Evolutionary conservation across 345 rosid species (phyloP).

Genomic region (Anacardium occidentale): DNA sequence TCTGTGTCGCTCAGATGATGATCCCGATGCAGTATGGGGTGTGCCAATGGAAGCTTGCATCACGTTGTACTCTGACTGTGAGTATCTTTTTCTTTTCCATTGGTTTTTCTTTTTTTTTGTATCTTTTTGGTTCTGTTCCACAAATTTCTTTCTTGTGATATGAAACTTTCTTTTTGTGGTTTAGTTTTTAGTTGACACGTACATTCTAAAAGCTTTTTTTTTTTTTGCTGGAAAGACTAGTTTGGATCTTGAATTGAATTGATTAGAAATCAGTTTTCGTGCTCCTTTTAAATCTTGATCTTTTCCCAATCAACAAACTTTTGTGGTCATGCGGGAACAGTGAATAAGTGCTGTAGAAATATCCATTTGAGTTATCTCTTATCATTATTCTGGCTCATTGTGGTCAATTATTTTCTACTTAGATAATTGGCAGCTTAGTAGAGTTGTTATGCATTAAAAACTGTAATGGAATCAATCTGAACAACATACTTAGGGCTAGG

Average conservation of each 20-base stretch:
- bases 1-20: conserved; percentile 77
- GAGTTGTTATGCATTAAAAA: background rate
- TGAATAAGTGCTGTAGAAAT: background rate
- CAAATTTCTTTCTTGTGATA: background rate
- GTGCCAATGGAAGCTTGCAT: conserved; percentile 95
- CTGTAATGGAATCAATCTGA: too few species aligned
- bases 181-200: background rate
- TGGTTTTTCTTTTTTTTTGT: background rate
- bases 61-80: conserved; percentile 81
- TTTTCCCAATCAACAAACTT: too few species aligned
- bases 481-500: too few species aligned
- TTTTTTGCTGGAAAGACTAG: background rate
- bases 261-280: too few species aligned
- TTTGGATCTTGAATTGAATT: background rate
- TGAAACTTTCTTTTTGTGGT: background rate
- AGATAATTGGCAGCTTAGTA: background rate
- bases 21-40: conserved; percentile 88
- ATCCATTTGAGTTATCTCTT: background rate
- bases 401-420: background rate
- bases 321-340: too few species aligned
- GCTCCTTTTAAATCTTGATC: background rate
- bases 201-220: background rate
- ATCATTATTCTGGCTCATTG: background rate
- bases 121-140: background rate
- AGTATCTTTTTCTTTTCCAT: conserved; percentile 34